Conservation (phyloP, 2,329 filamentous ascomycete genomes). For the Curvularia sp. region DNA sequence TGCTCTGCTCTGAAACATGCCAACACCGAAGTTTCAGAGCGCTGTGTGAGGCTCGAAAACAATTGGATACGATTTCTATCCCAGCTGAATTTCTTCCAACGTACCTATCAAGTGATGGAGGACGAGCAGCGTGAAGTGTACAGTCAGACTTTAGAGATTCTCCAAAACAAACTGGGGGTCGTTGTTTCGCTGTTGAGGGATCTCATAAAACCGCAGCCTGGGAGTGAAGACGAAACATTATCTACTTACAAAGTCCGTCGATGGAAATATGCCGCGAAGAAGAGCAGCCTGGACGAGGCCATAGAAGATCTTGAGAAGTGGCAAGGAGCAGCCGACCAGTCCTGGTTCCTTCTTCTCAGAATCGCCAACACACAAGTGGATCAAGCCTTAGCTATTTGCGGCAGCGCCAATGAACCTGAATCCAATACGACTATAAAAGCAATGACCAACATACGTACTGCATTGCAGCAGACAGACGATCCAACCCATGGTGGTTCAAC, state of each 20-base stretch:
- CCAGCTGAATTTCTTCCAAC: not conserved
- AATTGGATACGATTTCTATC: not conserved
- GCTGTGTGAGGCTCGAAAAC: not conserved
- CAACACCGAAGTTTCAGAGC: not conserved
- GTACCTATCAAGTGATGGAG: not conserved
- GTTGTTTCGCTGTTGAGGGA: not conserved
- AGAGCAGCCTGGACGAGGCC: not conserved
- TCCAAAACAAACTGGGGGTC: not conserved
- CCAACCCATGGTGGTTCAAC: not conserved
- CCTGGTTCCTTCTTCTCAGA: slow-evolving; percentile 23
- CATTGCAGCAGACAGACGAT: not conserved
- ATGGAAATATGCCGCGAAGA: not conserved
- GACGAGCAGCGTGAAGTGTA: not conserved
- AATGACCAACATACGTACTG: not conserved
- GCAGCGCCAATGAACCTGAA: not conserved
- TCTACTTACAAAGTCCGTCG: not conserved
- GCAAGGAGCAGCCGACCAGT: slow-evolving; percentile 23
- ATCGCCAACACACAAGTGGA: slow-evolving; percentile 15
- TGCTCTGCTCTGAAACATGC: not conserved
- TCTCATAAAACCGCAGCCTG: not conserved
- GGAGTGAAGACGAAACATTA: not conserved
- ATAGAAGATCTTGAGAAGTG: slow-evolving; percentile 13
- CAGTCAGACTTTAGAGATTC: not conserved
- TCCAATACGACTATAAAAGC: not conserved
- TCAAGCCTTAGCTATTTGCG: not conserved